A percentile compares a stretch with the other conserved stretches of the same genome.
phyloP scores from a whole-genome alignment of 495 filamentous ascomycete species.

The Apodospora peruviana region DNA sequence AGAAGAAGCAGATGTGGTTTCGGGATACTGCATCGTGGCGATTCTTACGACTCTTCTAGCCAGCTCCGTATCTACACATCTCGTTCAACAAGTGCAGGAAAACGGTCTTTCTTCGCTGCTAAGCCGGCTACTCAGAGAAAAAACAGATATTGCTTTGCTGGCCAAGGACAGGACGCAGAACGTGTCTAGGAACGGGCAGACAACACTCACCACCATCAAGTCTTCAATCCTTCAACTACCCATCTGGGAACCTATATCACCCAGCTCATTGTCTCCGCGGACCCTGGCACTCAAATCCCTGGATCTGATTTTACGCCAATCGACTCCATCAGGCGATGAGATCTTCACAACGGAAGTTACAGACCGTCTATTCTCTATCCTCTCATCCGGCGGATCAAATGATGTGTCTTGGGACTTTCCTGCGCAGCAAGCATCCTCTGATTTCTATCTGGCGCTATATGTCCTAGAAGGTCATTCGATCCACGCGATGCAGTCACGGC shows the following conservation, averaged over 20 bases:
- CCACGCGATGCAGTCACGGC: constrained; percentile 30
- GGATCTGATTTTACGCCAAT: constrained; percentile 53
- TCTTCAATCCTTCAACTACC: constrained; percentile 41
- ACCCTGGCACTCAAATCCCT: constrained; percentile 58
- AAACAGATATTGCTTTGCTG: constrained; percentile 47
- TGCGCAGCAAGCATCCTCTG: constrained; percentile 24
- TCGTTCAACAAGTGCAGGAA: constrained; percentile 44
- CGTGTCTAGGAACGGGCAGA: constrained; percentile 58
- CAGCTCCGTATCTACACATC: constrained; percentile 42
- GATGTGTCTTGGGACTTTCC: constrained; percentile 29
- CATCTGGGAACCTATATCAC: constrained; percentile 52
- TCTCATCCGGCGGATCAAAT: constrained; percentile 31
- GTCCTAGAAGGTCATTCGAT: constrained; percentile 41
- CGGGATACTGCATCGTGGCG: constrained; percentile 52
- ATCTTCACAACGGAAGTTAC: constrained; percentile 49
- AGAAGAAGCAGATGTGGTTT: constrained; percentile 49
- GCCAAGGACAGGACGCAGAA: constrained; percentile 62
- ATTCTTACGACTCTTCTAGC: constrained; percentile 52
- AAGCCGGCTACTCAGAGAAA: constrained; percentile 43
- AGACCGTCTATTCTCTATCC: constrained; percentile 44
- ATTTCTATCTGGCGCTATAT: constrained; percentile 35
- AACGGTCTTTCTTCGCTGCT: constrained; percentile 48
- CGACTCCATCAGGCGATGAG: constrained; percentile 40
- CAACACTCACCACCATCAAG: constrained; percentile 47
- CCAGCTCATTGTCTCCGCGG: constrained; percentile 52